These are phyloP conservation scores for Aplosporella prunicola DNA, from an alignment of 2,329 filamentous ascomycete genomes.

Conservation along the genomic window DNA sequence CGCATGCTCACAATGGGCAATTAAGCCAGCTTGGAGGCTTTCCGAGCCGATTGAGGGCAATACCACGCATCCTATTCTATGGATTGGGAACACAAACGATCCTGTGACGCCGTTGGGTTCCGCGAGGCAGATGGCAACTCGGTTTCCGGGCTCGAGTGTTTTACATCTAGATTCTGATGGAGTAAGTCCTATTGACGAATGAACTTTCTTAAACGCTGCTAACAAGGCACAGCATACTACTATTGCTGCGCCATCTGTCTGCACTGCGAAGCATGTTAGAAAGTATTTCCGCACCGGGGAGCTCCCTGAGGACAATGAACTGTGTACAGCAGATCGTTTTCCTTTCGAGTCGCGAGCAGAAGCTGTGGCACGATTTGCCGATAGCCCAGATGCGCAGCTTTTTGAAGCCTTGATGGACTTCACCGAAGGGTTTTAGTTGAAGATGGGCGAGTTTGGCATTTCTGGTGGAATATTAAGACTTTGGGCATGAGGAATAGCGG, in stretches of 20 bases:
- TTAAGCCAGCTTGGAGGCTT: background rate
- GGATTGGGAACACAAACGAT: slow-evolving; percentile 1
- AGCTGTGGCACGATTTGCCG: background rate
- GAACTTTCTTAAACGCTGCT: background rate
- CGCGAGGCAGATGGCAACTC: slow-evolving; percentile 29
- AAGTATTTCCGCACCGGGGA: slow-evolving; percentile 10
- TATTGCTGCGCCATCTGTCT: slow-evolving; percentile 3
- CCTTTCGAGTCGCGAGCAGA: slow-evolving; percentile 4
- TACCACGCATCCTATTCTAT: slow-evolving; percentile 4
- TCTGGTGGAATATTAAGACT: too few relatives aligned
- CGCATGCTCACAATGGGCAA: background rate
- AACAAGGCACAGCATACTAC: slow-evolving; percentile 9
- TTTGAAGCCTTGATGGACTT: background rate
- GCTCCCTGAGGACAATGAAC: slow-evolving; percentile 9
- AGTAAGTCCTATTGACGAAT: background rate
- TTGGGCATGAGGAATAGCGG: too few relatives aligned
- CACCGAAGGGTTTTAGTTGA: too few relatives aligned
- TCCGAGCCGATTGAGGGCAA: background rate
- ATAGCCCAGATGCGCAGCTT: background rate
- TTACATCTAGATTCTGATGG: slow-evolving; percentile 34
- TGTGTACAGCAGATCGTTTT: slow-evolving; percentile 8
- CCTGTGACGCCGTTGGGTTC: slow-evolving; percentile 1
- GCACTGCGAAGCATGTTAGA: slow-evolving; percentile 11
- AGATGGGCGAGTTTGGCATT: too few relatives aligned
- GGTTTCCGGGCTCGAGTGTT: slow-evolving; percentile 37